Conservation (phyloP, 169 alveolate species). For the Cryptosporidium andersoni region DNA sequence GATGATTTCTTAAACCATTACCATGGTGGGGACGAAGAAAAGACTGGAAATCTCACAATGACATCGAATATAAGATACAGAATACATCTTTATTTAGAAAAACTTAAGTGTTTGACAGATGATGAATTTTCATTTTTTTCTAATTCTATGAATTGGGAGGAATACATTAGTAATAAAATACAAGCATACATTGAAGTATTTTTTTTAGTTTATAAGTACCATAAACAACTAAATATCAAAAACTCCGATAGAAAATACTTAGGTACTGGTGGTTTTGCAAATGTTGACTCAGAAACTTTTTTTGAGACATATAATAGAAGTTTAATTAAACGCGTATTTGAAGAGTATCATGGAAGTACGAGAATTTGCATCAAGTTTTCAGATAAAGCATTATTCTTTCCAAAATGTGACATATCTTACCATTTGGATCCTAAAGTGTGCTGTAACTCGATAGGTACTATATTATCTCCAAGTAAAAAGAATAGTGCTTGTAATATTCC, state of each 20-base stretch:
- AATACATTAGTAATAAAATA: conserved; percentile 15
- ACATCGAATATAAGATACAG: conserved; percentile 10
- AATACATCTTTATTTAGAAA: conserved; percentile 16
- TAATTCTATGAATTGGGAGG: conserved; percentile 21
- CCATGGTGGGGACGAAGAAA: neutral
- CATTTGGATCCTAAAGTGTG: neutral
- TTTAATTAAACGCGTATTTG: neutral
- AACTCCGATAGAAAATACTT: neutral
- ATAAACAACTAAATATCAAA: neutral
- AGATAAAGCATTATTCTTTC: neutral
- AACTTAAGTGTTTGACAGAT: conserved; percentile 13
- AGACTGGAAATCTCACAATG: conserved; percentile 5
- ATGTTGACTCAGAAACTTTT: neutral
- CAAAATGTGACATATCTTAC: neutral
- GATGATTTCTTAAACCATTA: conserved; percentile 6
- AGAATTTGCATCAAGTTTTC: neutral
- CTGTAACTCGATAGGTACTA: neutral
- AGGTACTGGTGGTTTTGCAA: neutral
- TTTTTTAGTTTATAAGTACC: neutral
- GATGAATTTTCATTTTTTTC: conserved; percentile 30
- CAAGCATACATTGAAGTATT: conserved; percentile 18
- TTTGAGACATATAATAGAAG: neutral
- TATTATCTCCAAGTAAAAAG: neutral
- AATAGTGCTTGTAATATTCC: neutral
- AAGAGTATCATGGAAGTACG: conserved; percentile 4